Base-by-base conservation (phyloP, 2,329 filamentous ascomycete species). In the Westerdykella sp. region DNA sequence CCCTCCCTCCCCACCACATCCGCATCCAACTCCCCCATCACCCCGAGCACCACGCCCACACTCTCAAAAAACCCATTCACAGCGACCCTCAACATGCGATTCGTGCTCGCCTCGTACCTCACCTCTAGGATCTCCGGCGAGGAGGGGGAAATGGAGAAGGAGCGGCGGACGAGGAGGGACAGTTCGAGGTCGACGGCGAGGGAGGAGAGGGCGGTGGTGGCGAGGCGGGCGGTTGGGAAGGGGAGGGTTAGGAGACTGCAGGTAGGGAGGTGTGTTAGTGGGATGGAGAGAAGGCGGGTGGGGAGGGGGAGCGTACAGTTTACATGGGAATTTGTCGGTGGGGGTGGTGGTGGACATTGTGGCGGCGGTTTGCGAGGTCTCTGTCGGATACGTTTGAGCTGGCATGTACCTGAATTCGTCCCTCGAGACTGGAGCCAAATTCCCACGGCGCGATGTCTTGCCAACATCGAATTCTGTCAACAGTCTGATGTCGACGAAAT, bases 1-100 rank as follows among this genome's bases (percentile, higher is more conserved):
- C 67, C 66, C 18, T 66, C 60, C 42, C 63, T 61, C 48, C 76
- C 78, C 32, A 95, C 64, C 2, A 93, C 84, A 70, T 96, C 90
- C 21, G 83, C 79, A 67, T 97, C 91, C 56, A 97, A 69, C 64
- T 94, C 85, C 66, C 87, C 82, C 85, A 96, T 95, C 13, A 95
- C 85, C 42, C 89, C 86, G 34, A 96, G 67, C 1, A 96, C 84
- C 5, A 96, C 80, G 41, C 81, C 80, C 43, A 96, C 67, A 55
- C 85, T 94, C 59, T 97, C 91, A 76, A 97, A 89, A 68, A 96
- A 96, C 9, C 89, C 88, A 69, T 97, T 97, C 44, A 96, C 90
- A 3, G 91, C 87, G 2, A 98, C 93, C 36, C 93, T 83, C 45
- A 98, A 76, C 91, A 97, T 97, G 54, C 93, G 84, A 64, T 96